These are phyloP conservation scores for Jacaranda copaia DNA, from an alignment of 257 asterid species.

Conservation along the genomic window DNA sequence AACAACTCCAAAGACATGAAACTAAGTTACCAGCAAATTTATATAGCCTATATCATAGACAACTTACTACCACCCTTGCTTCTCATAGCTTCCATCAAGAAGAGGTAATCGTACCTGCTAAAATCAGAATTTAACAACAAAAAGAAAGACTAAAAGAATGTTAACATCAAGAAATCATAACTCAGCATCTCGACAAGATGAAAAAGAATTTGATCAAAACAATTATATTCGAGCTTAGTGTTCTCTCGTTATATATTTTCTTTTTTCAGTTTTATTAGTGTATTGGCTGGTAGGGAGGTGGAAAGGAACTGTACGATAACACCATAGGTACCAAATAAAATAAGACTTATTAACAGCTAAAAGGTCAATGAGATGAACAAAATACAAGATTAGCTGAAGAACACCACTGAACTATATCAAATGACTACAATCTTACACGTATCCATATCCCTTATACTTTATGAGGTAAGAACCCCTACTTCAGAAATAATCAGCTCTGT, in stretches of 20 bases:
- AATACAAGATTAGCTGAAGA: constrained; percentile 41
- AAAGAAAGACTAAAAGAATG: neutral
- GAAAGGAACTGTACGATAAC: neutral
- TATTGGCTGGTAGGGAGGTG: neutral
- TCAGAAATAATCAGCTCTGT: constrained; percentile 55
- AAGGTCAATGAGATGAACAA: constrained; percentile 35
- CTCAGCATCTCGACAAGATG: neutral
- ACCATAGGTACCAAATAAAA: constrained; percentile 27
- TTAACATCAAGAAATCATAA: neutral
- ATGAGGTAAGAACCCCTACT: constrained; percentile 48
- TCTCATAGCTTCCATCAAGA: constrained; percentile 2
- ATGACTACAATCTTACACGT: constrained; percentile 59
- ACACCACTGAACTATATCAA: constrained; percentile 51
- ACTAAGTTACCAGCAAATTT: neutral
- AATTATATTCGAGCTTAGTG: neutral
- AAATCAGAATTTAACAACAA: neutral
- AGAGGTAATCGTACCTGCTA: neutral
- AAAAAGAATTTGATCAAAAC: neutral
- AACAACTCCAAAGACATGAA: neutral
- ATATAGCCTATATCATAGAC: neutral
- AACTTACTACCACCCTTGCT: neutral
- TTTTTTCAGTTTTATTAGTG: neutral
- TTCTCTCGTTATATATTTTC: neutral
- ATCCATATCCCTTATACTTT: constrained; percentile 54
- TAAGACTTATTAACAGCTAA: constrained; percentile 44